These are phyloP conservation scores for Cordyceps cicadae DNA, from an alignment of 2,329 filamentous ascomycete species.

Conservation along the genomic window DNA sequence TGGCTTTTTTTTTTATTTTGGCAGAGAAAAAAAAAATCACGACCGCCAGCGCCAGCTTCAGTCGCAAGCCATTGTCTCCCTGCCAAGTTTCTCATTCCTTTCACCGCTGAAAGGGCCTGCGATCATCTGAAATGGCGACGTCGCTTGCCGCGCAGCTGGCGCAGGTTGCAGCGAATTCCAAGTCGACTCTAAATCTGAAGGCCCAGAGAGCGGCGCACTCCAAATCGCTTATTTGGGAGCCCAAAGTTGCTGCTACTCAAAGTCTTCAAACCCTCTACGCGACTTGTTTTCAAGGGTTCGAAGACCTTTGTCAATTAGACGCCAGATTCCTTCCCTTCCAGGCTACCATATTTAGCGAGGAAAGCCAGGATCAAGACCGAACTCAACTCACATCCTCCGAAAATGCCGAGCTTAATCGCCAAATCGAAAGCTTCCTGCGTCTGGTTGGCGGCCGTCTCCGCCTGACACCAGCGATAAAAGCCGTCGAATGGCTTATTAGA, in stretches of 20 bases:
- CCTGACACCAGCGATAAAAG: conserved; percentile 80
- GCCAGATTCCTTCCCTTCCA: conserved; percentile 66
- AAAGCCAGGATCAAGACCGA: conserved; percentile 83
- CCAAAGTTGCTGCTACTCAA: conserved; percentile 74
- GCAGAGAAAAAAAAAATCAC: conserved; percentile 10
- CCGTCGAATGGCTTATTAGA: conserved; percentile 89
- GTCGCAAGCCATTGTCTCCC: not conserved
- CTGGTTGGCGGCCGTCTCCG: conserved; percentile 69
- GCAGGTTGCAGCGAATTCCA: conserved; percentile 82
- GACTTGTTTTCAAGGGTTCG: conserved; percentile 80
- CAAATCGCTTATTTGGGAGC: conserved; percentile 90
- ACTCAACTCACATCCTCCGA: conserved; percentile 73
- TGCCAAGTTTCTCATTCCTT: not conserved
- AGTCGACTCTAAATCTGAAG: conserved; percentile 84
- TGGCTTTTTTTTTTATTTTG: not conserved
- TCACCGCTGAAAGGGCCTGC: not conserved
- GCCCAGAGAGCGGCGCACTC: conserved; percentile 86
- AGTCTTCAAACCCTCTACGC: conserved; percentile 84
- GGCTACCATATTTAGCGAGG: conserved; percentile 79
- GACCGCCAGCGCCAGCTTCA: not conserved
- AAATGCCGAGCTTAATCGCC: conserved; percentile 71
- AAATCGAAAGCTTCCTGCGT: conserved; percentile 74
- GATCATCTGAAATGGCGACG: conserved; percentile 55
- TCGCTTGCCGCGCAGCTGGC: conserved; percentile 90
- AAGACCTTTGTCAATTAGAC: conserved; percentile 85